Evolutionary conservation across 2,329 filamentous ascomycete genomes (phyloP).

Genomic region (Chaetomium globosum): DNA sequence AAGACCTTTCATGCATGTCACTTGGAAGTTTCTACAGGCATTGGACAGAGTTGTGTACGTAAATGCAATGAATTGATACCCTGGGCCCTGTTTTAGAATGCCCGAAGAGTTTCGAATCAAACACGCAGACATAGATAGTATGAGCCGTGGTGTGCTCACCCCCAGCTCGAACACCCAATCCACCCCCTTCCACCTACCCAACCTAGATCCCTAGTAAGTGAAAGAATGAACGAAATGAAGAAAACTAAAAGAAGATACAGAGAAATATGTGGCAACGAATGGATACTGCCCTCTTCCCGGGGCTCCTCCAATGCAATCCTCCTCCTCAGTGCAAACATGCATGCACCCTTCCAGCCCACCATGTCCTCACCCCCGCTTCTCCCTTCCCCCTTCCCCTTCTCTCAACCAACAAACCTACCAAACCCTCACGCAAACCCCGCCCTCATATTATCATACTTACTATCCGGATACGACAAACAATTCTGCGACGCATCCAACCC

Average conservation of each 20-base stretch:
- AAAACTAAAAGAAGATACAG: background rate
- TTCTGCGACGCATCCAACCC: slow-evolving; percentile 54
- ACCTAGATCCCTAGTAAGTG: background rate
- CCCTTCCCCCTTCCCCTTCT: background rate
- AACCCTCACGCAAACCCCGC: slow-evolving; percentile 25
- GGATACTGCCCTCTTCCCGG: background rate
- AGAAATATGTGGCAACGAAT: background rate
- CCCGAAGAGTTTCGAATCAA: background rate
- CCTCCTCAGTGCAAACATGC: too few species aligned
- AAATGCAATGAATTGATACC: background rate
- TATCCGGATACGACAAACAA: slow-evolving; percentile 54
- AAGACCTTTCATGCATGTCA: background rate
- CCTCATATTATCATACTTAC: slow-evolving; percentile 58
- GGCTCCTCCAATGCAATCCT: background rate
- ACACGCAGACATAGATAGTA: background rate
- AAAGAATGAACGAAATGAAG: background rate
- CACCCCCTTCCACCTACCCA: background rate
- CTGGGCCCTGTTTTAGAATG: background rate
- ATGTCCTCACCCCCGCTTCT: background rate
- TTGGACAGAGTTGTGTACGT: background rate
- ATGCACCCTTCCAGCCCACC: background rate
- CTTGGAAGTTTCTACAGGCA: background rate
- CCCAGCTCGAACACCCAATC: too few species aligned
- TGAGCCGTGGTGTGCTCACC: background rate
- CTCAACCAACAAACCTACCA: background rate